phyloP scores from a whole-genome alignment of 768 basidiomycete species.

The Lactarius indigo region DNA sequence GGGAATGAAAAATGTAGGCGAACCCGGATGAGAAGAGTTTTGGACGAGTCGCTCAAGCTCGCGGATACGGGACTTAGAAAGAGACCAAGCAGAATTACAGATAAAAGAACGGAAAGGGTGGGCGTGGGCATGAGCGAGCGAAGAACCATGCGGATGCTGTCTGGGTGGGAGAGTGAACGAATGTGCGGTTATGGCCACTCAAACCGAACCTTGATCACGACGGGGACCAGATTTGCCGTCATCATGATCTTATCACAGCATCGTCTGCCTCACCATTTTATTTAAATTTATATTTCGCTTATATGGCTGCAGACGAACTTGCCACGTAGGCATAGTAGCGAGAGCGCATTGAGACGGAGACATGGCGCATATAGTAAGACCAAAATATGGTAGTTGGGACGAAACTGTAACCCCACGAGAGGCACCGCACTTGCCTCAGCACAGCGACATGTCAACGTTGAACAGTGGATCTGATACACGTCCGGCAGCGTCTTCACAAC shows the following conservation, averaged over 20 bases:
- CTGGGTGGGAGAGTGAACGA: background rate
- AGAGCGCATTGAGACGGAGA: too few relatives aligned
- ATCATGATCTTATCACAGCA: background rate
- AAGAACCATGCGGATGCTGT: background rate
- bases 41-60: background rate
- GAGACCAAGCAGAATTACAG: slow-evolving; percentile 3
- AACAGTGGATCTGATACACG: background rate
- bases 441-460: background rate
- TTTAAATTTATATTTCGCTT: too few relatives aligned
- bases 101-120: slow-evolving; percentile 21
- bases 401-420: too few relatives aligned
- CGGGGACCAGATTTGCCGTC: background rate
- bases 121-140: slow-evolving; percentile 7
- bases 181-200: background rate
- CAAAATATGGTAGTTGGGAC: too few relatives aligned
- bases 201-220: background rate
- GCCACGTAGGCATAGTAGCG: too few relatives aligned
- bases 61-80: slow-evolving; percentile 8
- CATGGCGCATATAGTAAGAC: too few relatives aligned
- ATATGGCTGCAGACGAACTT: too few relatives aligned
- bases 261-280: background rate
- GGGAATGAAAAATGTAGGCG: slow-evolving; percentile 4
- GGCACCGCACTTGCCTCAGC: background rate
- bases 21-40: slow-evolving; percentile 21
- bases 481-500: background rate